Conservation (phyloP, 2,329 filamentous ascomycete genomes). For the Ophiocordyceps camponoti-saundersi region DNA sequence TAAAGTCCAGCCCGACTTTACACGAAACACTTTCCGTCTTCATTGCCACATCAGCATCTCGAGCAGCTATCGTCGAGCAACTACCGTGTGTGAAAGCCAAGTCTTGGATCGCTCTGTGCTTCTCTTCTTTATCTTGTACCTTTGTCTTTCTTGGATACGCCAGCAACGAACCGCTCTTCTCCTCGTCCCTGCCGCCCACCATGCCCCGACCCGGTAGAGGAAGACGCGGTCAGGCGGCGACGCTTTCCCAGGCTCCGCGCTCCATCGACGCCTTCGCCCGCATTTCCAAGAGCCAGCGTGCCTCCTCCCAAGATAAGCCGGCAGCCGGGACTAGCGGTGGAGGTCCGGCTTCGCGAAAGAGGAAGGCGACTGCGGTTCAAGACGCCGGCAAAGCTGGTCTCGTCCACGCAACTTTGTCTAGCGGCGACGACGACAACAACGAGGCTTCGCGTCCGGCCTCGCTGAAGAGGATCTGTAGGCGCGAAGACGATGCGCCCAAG, state of each 20-base stretch:
- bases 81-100: no score
- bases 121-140: no score
- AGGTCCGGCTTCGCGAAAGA: slow-evolving; percentile 15
- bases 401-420: slow-evolving; percentile 14
- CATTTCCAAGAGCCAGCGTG: slow-evolving; percentile 24
- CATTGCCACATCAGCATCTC: no score
- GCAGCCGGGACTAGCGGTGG: slow-evolving; percentile 10
- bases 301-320: slow-evolving; percentile 17
- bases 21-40: no score
- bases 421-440: slow-evolving; percentile 16
- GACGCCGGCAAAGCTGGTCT: slow-evolving; percentile 9
- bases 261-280: slow-evolving; percentile 28
- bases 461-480: slow-evolving; percentile 12
- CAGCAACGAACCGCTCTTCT: no score
- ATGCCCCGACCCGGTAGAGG: slow-evolving; percentile 6
- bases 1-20: no score
- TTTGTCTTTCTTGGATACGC: no score
- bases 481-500: slow-evolving; percentile 7
- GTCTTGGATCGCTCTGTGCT: no score
- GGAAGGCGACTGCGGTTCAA: slow-evolving; percentile 15
- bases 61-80: no score
- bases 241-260: slow-evolving; percentile 4
- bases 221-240: slow-evolving; percentile 3
- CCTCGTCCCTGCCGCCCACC: not conserved
- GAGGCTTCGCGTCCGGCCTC: slow-evolving; percentile 1